Evolutionary conservation across 192 early-diverging fungal genomes (phyloP), one percentile per base, ranked within the genome.

Genomic region (Coemansia sp.): DNA sequence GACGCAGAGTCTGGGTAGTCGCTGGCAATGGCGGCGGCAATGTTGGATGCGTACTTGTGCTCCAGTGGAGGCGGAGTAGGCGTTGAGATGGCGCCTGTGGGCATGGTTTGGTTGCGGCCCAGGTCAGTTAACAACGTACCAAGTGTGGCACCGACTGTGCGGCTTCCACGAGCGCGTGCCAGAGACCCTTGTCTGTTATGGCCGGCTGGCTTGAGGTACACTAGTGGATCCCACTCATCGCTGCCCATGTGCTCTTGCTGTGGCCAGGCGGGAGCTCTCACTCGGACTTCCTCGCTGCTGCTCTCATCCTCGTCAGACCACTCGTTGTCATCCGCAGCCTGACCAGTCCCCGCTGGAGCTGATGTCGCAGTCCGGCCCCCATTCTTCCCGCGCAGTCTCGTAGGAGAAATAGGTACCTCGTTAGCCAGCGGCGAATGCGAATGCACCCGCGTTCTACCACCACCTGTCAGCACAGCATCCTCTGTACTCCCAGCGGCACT

Each of bases 221-320:
- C 59, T 5, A 81, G 68, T 34, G 74, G 74, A 29, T 81, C 71
- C 79, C 79, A 81, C 18, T 66, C 66, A 2, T 47, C 44, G 36
- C 49, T 52, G 2, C 49, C 49, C 49, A 3, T 61, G 59, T 61
- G 59, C 59, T 61, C 29, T 3, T 36, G 61, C 38, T 22, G 61
- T 20, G n/a, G 38, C 55, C 55, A 57, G 8, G 13, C 55, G 12
- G 55, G 55, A 13, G 29, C 55, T 24, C 47, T 20, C 42, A n/a
- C 29, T 3, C 10, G 42, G 13, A 12, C 18, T 18, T 57, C 31
- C 18, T 49, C 22, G 18, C 67, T 24, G 29, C 22, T 42, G 8
- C 66, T 36, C 12, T 52, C 70, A 3, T 15, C 55, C 7, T 67
- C 63, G 40, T 65, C 63, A 2, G 43, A 31, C 65, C 63, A 69